Evolutionary conservation across 805 yeast species (phyloP), one percentile per base, ranked within the genome.

Genomic region (Barnettozyma vustinii): DNA sequence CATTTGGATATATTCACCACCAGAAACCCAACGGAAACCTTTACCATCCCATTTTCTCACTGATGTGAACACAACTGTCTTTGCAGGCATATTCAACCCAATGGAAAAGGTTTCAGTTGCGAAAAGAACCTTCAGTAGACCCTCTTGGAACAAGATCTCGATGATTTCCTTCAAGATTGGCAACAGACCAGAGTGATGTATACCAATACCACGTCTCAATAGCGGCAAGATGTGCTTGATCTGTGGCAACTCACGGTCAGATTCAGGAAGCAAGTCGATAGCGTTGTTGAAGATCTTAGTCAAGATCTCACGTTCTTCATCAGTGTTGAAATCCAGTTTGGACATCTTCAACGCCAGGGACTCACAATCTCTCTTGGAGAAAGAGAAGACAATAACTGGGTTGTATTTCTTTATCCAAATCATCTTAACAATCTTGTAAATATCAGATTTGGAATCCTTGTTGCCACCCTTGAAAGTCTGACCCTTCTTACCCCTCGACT

Each of bases 1-100:
- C 99, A 94, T 94, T 72, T 94, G 99, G 63, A 94, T 94, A 69
- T 94, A 94, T 71, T 94, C 99, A 73, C 99, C 99, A 51, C 99
- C 99, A 49, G 96, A 87, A 30, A 94, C 97, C 99, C 99, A 94
- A 70, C 99, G 83, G 75, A 92, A 90, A 18, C 92, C 96, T 54
- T 80, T 82, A 59, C 99, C 99, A 71, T 94, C 99, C 96, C 97
- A 94, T 67, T 94, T 94, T 64, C 99, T 81, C 19, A 94, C 99
- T 32, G 92, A 87, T 0, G 99, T 94, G 68, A 94, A 94, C 2
- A 94, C 99, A 41, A 94, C 99, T 0, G 99, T 94, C 61, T 94
- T 94, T 10, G 99, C 98, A 60, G 99, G 99, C 99, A 94, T 94
- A 70, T 94, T 94, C 46, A 94, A 79, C 45, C 99, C 99, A 71